Evolutionary conservation across 2,329 filamentous ascomycete genomes (phyloP), one percentile per base, ranked within the genome.

Genomic region (Golovinomyces cichoracearum): DNA sequence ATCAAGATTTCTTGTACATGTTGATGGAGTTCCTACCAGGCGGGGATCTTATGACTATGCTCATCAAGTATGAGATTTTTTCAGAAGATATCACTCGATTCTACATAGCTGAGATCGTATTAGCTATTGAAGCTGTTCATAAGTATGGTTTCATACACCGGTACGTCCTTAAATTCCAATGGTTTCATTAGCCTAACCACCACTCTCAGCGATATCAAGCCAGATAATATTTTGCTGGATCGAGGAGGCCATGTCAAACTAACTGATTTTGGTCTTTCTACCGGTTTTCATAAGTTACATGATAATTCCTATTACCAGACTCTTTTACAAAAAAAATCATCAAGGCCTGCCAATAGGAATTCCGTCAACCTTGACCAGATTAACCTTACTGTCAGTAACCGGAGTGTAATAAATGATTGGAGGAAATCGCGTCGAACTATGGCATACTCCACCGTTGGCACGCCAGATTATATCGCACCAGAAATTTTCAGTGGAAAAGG

Each of bases 41-140:
- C 64, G 90, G 90, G 64, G 90, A 98, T 67, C 65, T 98, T 63
- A 98, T 98, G 90, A 98, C 90, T 3, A 98, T 98, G 90, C 71
- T 98, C 57, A 98, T 98, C 69, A 98, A 95, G 71, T 98, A 98
- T 61, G 90, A 98, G 63, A 94, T 98, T 63, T 98, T 98, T 64
- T 93, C 85, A 0, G 88, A 95, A 63, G 90, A 98, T 57, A 95
- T 98, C 56, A 98, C 90, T 26, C 78, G 90, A 17, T 98, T 98
- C 66, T 98, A 98, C 66, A 98, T 98, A 75, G 90, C 90, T 22
- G 88, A 98, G 64, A 88, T 95, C 58, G 83, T 93, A 22, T 73
- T 95, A 61, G 90, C 90, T n/a, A 95, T 98, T 56, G 90, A 98
- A 62, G 90, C 90, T 13, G 90, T 98, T 38, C 90, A 98, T 66